These are phyloP conservation scores for Podila epicladia DNA, from an alignment of 192 early-diverging fungal species.

Conservation along the genomic window DNA sequence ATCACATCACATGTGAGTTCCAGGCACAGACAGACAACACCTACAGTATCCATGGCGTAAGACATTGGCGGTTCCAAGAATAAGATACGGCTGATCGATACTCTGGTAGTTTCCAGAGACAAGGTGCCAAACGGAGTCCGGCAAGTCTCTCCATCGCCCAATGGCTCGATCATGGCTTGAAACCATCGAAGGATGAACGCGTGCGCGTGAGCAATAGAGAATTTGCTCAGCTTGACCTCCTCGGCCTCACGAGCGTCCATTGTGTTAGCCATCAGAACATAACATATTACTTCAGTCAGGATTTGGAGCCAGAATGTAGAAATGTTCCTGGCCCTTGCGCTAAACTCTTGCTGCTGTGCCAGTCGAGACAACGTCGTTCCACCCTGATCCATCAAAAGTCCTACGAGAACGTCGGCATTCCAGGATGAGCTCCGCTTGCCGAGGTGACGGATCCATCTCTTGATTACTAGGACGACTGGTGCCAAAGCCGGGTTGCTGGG, in stretches of 20 bases:
- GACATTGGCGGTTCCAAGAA: slow-evolving; percentile 36
- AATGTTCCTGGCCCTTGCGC: slow-evolving; percentile 12
- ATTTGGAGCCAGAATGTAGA: slow-evolving; percentile 34
- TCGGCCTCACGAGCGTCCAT: slow-evolving; percentile 36
- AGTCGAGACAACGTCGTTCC: slow-evolving; percentile 12
- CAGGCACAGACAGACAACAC: background rate
- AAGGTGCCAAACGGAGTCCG: slow-evolving; percentile 38
- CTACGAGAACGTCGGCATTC: slow-evolving; percentile 36
- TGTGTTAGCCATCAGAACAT: slow-evolving; percentile 40
- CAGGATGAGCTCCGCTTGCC: slow-evolving; percentile 33
- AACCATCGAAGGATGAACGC: slow-evolving; percentile 34
- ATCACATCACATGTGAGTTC: background rate
- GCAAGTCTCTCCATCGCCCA: slow-evolving; percentile 22
- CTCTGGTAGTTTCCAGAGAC: slow-evolving; percentile 15
- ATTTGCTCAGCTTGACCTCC: slow-evolving; percentile 41
- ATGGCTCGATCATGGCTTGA: slow-evolving; percentile 22
- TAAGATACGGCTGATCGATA: slow-evolving; percentile 22
- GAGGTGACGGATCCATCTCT: slow-evolving; percentile 44
- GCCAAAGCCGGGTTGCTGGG: slow-evolving; percentile 21
- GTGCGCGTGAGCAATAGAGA: slow-evolving; percentile 33
- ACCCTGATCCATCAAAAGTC: slow-evolving; percentile 23
- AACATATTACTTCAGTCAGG: slow-evolving; percentile 38
- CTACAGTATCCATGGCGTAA: slow-evolving; percentile 37
- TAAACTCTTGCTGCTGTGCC: slow-evolving; percentile 29
- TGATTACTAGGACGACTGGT: slow-evolving; percentile 27